phyloP scores from a whole-genome alignment of 331 rosid genomes.

The Phaseolus coccineus region DNA sequence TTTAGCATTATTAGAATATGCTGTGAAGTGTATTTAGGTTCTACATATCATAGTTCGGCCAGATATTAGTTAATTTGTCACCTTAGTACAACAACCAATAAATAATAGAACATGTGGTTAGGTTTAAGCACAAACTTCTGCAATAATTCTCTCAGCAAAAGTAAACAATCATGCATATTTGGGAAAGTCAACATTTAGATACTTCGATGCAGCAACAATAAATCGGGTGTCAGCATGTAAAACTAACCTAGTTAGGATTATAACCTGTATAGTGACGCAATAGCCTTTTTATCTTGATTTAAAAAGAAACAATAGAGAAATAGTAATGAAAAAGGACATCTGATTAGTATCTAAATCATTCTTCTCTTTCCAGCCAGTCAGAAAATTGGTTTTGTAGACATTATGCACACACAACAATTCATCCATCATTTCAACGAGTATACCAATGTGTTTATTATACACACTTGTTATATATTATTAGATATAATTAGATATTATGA shows the following conservation, averaged over 20 bases:
- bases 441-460: not conserved
- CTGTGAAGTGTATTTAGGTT: slow-evolving; percentile 13
- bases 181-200: slow-evolving; percentile 29
- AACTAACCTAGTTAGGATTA: too few species aligned
- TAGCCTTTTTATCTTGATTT: too few species aligned
- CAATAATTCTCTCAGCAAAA: not conserved
- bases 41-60: not conserved
- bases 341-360: not conserved
- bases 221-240: not conserved
- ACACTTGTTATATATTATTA: too few species aligned
- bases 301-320: not conserved
- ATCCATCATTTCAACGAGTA: slow-evolving; percentile 24
- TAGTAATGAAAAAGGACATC: not conserved
- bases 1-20: not conserved
- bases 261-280: too few species aligned
- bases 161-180: slow-evolving; percentile 13
- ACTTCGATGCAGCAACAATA: not conserved
- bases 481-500: too few species aligned
- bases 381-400: not conserved
- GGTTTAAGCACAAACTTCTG: not conserved
- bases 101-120: not conserved
- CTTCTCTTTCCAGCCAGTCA: not conserved
- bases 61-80: not conserved
- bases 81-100: not conserved
- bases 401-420: not conserved